Base-by-base conservation (phyloP, 2,329 filamentous ascomycete species). In the Scytalidium sp. region DNA sequence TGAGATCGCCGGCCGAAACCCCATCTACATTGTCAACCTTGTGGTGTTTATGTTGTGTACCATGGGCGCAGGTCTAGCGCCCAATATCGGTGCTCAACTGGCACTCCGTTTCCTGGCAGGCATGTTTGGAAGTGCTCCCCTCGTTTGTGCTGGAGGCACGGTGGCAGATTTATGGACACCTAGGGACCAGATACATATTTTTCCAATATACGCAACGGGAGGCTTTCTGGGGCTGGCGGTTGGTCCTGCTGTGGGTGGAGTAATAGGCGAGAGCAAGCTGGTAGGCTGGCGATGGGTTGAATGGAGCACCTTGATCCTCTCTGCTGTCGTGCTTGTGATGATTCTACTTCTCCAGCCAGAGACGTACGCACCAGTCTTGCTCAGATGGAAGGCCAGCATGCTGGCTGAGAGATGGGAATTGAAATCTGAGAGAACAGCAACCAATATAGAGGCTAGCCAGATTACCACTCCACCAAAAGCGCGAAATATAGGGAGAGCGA, bases 71-170 rank as follows among this genome's bases (percentile, higher is more conserved):
- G 73, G 63, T 0, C 63, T 75, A 1, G 68, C 72, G 0, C 71
- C 70, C 0, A 72, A 70, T 47, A 64, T 74, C n/a, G 66, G 64
- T 0, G 69, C 70, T 11, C 62, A 73, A 17, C 63, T 75, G 25
- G 64, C 60, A 1, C 76, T 76, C 49, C 67, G 75, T 0, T 74
- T 76, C 49, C 51, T 78, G 1, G 68, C 70, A 1, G 75, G 73
- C 0, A 65, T 71, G 25, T 69, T 68, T 15, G 72, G 70, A 0
- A 70, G 70, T 2, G 67, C 72, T 1, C 72, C 74, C 0, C 59
- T 75, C 0, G 68, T 67, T 2, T 64, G 64, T 17, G 63, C 67
- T 0, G 71, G 72, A 0, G 71, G 70, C 0, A 69, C 67, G 1
- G 60, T 74, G 4, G 62, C 67, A 1, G 73, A 75, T 52, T 61